phyloP scores from a whole-genome alignment of 495 filamentous ascomycete genomes.

The Lasiosphaeriaceae sp. region DNA sequence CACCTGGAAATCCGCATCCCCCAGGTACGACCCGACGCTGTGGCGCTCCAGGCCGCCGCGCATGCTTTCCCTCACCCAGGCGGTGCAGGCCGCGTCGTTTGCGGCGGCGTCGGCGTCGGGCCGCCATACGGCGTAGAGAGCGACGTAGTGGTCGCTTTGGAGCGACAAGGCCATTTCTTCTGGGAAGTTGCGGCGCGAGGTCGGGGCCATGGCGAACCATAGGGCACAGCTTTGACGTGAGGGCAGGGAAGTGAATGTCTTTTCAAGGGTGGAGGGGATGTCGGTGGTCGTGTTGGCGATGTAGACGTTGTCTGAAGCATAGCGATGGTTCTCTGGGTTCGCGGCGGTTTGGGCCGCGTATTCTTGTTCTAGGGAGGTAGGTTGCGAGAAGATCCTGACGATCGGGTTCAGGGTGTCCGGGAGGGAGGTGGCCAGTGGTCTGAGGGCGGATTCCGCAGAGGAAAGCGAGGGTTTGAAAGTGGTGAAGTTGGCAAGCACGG shows the following conservation, averaged over 20 bases:
- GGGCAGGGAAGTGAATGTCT: constrained; percentile 43
- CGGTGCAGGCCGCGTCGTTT: constrained; percentile 38
- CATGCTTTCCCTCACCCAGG: constrained; percentile 43
- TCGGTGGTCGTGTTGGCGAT: constrained; percentile 32
- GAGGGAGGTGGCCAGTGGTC: constrained; percentile 29
- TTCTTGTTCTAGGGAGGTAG: constrained; percentile 37
- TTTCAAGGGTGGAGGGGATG: constrained; percentile 37
- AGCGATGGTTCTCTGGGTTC: constrained; percentile 43
- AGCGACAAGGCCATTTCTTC: constrained; percentile 51
- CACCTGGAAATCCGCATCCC: constrained; percentile 48
- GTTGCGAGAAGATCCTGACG: constrained; percentile 29
- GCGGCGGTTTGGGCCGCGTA: constrained; percentile 37
- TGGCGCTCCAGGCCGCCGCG: constrained; percentile 29
- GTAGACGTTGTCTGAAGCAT: constrained; percentile 49
- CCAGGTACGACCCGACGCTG: constrained; percentile 46
- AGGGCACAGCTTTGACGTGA: constrained; percentile 37
- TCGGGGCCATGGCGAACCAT: constrained; percentile 49
- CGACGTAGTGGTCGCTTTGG: constrained; percentile 54
- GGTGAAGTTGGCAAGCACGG: constrained; percentile 39
- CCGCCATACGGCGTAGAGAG: constrained; percentile 50
- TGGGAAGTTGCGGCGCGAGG: constrained; percentile 27
- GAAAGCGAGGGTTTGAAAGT: constrained; percentile 35
- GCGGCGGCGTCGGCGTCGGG: neutral
- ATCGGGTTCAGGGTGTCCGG: constrained; percentile 33
- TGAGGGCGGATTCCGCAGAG: constrained; percentile 32